phyloP scores from a whole-genome alignment of 148 eudicot species.

The Gaultheria prostrata region DNA sequence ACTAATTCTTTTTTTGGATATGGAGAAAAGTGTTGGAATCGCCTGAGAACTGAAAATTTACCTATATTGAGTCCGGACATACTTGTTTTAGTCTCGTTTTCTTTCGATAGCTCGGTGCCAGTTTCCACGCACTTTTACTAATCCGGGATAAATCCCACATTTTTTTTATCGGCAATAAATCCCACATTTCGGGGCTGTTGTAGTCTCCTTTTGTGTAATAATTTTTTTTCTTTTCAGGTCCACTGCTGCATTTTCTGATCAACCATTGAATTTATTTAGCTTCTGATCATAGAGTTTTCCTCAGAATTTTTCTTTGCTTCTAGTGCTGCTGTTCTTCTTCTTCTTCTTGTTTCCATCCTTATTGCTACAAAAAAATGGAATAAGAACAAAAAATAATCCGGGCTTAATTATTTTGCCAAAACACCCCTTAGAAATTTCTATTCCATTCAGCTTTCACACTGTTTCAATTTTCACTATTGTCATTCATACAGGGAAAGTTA shows the following conservation, averaged over 20 bases:
- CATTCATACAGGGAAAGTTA: background rate
- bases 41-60: background rate
- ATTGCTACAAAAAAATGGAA: too few relatives aligned
- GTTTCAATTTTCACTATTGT: background rate
- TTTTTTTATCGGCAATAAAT: too few relatives aligned
- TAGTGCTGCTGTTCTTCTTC: background rate
- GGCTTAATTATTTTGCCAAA: too few relatives aligned
- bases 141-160: too few relatives aligned
- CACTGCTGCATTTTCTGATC: background rate
- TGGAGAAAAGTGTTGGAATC: background rate
- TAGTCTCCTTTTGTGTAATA: too few relatives aligned
- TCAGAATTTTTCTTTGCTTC: background rate
- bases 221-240: conserved; percentile 6
- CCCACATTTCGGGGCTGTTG: too few relatives aligned
- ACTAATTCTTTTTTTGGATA: background rate
- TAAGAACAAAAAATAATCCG: too few relatives aligned
- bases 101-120: too few relatives aligned
- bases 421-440: too few relatives aligned
- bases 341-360: background rate
- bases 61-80: background rate
- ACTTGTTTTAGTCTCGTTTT: conserved; percentile 2
- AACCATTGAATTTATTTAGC: background rate
- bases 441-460: background rate
- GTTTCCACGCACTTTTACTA: too few relatives aligned
- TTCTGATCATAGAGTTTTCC: background rate